A percentile compares a stretch with the other conserved stretches of the same genome.
phyloP scores from a whole-genome alignment of 2,329 filamentous ascomycete species.

The Aspergillus fischeri region DNA sequence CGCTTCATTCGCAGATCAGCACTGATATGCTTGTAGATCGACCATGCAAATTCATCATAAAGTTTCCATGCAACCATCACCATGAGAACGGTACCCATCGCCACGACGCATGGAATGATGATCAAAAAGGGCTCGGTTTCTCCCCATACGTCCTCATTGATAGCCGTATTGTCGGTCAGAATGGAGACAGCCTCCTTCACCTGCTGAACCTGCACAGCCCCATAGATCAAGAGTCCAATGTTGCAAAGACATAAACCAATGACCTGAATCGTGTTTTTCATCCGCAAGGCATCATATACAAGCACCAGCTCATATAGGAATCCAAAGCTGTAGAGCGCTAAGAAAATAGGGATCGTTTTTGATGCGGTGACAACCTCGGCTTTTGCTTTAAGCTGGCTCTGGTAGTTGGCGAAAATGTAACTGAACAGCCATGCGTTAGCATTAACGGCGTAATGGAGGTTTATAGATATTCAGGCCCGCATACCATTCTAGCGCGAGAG shows the following conservation, averaged over 20 bases:
- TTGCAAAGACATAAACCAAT: conserved; percentile 95
- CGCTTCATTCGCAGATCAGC: conserved; percentile 96
- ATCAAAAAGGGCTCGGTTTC: conserved; percentile 72
- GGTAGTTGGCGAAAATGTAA: conserved; percentile 87
- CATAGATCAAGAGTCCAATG: conserved; percentile 84
- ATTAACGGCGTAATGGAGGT: background rate
- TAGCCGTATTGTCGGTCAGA: conserved; percentile 46
- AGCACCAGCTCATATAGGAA: conserved; percentile 88
- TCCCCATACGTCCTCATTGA: conserved; percentile 59
- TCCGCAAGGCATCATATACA: conserved; percentile 85
- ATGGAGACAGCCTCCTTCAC: conserved; percentile 67
- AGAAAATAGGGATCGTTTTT: conserved; percentile 82
- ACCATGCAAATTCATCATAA: conserved; percentile 98
- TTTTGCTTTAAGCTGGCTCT: conserved; percentile 49
- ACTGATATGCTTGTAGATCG: conserved; percentile 98
- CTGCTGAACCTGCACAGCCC: conserved; percentile 87
- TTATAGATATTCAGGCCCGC: conserved; percentile 31
- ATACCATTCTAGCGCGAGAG: conserved; percentile 81
- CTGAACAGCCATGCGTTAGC: conserved; percentile 42
- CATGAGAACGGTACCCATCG: conserved; percentile 68
- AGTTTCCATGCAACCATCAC: conserved; percentile 84
- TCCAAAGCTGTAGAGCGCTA: conserved; percentile 95
- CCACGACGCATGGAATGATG: conserved; percentile 80
- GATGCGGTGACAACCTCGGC: conserved; percentile 41
- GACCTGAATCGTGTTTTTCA: conserved; percentile 98